Conservation (phyloP, 2,329 filamentous ascomycete genomes). For the Davidsoniella virescens region DNA sequence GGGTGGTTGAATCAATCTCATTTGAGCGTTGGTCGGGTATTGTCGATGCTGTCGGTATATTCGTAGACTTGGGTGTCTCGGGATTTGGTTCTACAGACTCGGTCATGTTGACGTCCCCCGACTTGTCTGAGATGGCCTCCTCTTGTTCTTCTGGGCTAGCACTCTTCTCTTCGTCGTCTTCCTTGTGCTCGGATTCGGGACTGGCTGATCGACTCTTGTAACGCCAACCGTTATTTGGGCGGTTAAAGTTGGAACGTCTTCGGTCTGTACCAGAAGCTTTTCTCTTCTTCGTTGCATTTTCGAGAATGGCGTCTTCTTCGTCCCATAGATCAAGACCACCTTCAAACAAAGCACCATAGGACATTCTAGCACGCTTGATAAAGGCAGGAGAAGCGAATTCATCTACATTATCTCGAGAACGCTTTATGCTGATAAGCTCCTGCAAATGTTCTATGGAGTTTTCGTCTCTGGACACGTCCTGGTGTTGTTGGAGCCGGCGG, state of each 20-base stretch:
- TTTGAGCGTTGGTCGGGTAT: not conserved
- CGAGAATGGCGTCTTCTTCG: conserved; percentile 30
- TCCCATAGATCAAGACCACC: conserved; percentile 52
- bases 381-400: conserved; percentile 70
- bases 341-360: conserved; percentile 51
- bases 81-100: not conserved
- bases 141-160: conserved; percentile 7
- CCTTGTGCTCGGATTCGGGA: conserved; percentile 31
- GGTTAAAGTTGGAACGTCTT: conserved; percentile 23
- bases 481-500: not conserved
- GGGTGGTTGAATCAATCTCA: not conserved
- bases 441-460: not conserved
- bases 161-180: conserved; percentile 14
- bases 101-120: not conserved
- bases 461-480: conserved; percentile 7
- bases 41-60: not conserved
- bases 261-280: conserved; percentile 27
- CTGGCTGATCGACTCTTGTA: conserved; percentile 57
- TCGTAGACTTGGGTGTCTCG: not conserved
- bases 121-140: not conserved
- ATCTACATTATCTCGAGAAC: conserved; percentile 22
- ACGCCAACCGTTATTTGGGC: conserved; percentile 54
- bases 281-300: conserved; percentile 34
- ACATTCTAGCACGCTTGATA: conserved; percentile 52
- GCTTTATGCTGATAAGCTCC: conserved; percentile 1